A percentile compares a stretch with the other conserved stretches of the same genome.
phyloP scores from a whole-genome alignment of 768 basidiomycete species.

The Trametes punicea region DNA sequence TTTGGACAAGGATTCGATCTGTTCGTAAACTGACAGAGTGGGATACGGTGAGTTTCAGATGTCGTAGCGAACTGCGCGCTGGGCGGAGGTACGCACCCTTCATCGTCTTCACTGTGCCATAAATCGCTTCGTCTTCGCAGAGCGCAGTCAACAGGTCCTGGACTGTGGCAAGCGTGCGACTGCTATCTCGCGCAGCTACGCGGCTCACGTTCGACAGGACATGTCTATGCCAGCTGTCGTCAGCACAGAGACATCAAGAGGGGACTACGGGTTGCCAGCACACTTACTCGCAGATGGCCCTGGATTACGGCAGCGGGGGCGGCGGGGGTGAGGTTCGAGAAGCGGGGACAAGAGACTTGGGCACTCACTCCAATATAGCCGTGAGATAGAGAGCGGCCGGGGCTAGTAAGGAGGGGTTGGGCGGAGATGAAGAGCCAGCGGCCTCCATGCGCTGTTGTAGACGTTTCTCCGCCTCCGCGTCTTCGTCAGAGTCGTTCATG shows the following conservation, averaged over 20 bases:
- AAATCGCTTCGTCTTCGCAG: slow-evolving; percentile 87
- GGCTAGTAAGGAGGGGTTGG: slow-evolving; percentile 54
- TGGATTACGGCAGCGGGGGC: slow-evolving; percentile 32
- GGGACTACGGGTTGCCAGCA: neutral
- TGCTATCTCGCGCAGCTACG: slow-evolving; percentile 83
- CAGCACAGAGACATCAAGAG: neutral
- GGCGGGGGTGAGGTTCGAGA: neutral
- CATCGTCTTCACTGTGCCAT: slow-evolving; percentile 82
- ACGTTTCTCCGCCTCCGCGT: slow-evolving; percentile 58
- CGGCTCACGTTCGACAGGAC: slow-evolving; percentile 79
- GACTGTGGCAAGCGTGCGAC: slow-evolving; percentile 66
- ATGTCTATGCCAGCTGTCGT: slow-evolving; percentile 51
- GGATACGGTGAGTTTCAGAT: too few species aligned
- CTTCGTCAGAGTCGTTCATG: slow-evolving; percentile 77
- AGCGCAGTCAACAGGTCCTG: slow-evolving; percentile 86
- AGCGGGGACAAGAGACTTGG: slow-evolving; percentile 19
- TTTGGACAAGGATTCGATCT: slow-evolving; percentile 69
- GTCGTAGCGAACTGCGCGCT: neutral
- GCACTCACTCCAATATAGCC: slow-evolving; percentile 85
- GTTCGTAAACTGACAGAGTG: too few species aligned
- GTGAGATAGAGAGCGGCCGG: slow-evolving; percentile 89
- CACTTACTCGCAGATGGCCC: slow-evolving; percentile 85
- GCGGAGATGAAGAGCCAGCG: slow-evolving; percentile 46
- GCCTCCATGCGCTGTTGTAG: slow-evolving; percentile 61
- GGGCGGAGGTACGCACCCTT: slow-evolving; percentile 51